Evolutionary conservation across 2,329 filamentous ascomycete genomes (phyloP).

Genomic region (Cladosporium austrohemisphaericum): DNA sequence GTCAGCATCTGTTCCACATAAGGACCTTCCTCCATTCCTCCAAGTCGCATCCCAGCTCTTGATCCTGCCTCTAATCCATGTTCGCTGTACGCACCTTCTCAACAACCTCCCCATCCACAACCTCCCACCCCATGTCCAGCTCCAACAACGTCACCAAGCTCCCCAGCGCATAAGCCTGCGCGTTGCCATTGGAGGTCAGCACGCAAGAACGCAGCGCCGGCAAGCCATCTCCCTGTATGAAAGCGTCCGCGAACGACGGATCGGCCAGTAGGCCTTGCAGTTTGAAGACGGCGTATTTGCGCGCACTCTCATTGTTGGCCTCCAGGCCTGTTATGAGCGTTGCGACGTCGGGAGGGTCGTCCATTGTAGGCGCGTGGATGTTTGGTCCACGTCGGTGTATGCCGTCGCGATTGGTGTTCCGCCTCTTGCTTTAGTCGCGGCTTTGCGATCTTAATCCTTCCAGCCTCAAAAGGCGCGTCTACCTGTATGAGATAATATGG

Average conservation of each 20-base stretch:
- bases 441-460: not conserved
- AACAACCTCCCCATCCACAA: slow-evolving; percentile 70
- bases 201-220: slow-evolving; percentile 77
- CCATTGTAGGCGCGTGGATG: slow-evolving; percentile 23
- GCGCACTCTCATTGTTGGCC: slow-evolving; percentile 76
- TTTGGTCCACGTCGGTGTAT: not conserved
- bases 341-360: slow-evolving; percentile 31
- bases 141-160: slow-evolving; percentile 83
- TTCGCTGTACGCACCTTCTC: slow-evolving; percentile 51
- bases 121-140: slow-evolving; percentile 97
- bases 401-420: not conserved
- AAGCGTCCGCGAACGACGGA: slow-evolving; percentile 92
- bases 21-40: not conserved
- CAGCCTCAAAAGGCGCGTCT: no score
- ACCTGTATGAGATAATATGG: no score
- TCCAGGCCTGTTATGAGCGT: slow-evolving; percentile 52
- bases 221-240: slow-evolving; percentile 85
- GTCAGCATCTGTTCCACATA: slow-evolving; percentile 6
- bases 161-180: slow-evolving; percentile 89
- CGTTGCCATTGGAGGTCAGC: slow-evolving; percentile 84
- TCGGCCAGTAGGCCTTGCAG: slow-evolving; percentile 93
- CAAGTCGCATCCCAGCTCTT: not conserved
- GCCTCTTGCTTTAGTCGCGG: not conserved
- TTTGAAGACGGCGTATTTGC: slow-evolving; percentile 99
- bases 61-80: not conserved